Evolutionary conservation across 768 basidiomycete genomes (phyloP).

Genomic region (Leccinum barrowsii): DNA sequence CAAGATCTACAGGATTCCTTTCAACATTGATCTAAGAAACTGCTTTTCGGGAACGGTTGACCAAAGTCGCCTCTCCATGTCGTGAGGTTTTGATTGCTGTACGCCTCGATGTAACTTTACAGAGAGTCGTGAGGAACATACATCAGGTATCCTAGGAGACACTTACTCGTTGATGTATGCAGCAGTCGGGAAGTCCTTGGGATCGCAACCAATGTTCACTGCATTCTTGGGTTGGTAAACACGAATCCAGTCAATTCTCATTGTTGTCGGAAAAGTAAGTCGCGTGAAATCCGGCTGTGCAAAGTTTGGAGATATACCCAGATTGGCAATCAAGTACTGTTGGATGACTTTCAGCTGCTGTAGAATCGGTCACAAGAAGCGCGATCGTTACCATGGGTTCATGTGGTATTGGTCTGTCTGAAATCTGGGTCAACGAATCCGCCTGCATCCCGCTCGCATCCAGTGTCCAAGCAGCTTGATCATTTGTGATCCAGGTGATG

Average conservation of each 20-base stretch:
- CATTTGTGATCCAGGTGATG: slow-evolving; percentile 73
- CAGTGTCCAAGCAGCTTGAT: slow-evolving; percentile 66
- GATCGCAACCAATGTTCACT: slow-evolving; percentile 84
- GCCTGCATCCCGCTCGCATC: slow-evolving; percentile 59
- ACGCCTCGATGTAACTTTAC: slow-evolving; percentile 60
- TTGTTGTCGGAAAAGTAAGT: slow-evolving; percentile 65
- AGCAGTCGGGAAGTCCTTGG: slow-evolving; percentile 71
- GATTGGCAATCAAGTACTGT: slow-evolving; percentile 80
- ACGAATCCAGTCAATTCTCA: slow-evolving; percentile 85
- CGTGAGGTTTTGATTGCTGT: slow-evolving; percentile 77
- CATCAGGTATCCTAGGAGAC: neutral
- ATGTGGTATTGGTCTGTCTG: slow-evolving; percentile 66
- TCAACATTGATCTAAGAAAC: slow-evolving; percentile 57
- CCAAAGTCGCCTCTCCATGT: slow-evolving; percentile 66
- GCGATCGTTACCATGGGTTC: slow-evolving; percentile 71
- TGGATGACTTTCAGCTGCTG: neutral
- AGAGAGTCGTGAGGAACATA: slow-evolving; percentile 3
- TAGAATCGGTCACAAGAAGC: neutral
- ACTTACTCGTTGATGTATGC: slow-evolving; percentile 73
- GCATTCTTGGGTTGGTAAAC: slow-evolving; percentile 77
- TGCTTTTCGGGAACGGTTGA: slow-evolving; percentile 69
- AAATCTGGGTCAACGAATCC: slow-evolving; percentile 54
- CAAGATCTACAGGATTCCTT: slow-evolving; percentile 2
- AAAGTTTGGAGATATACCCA: slow-evolving; percentile 85
- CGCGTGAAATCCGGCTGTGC: slow-evolving; percentile 67